phyloP scores from a whole-genome alignment of 2,329 filamentous ascomycete genomes.

The Parastagonospora nodorum region DNA sequence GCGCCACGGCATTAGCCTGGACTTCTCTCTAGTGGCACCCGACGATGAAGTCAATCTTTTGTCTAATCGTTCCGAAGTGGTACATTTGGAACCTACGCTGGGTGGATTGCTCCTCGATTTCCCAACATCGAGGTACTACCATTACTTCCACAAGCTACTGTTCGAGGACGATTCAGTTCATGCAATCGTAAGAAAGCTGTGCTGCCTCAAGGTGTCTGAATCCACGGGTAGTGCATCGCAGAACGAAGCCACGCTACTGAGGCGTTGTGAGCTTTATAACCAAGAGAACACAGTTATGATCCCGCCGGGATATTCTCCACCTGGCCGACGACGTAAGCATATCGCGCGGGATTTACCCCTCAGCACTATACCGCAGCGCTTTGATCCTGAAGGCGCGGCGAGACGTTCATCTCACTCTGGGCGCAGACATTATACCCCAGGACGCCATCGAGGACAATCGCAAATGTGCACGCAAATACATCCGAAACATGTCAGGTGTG shows the following conservation, averaged over 20 bases:
- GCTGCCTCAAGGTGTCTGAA: no score
- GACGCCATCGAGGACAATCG: background rate
- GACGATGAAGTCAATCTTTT: constrained; percentile 1
- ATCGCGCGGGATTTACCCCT: background rate
- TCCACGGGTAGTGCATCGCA: no score
- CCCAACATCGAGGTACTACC: no score
- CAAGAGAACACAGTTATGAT: no score
- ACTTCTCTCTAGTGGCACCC: constrained; percentile 14
- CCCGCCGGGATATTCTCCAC: background rate
- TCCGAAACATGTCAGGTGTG: constrained; percentile 4
- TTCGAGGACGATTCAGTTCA: no score
- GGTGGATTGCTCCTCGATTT: no score
- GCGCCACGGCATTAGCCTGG: constrained; percentile 10
- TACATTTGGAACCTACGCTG: background rate
- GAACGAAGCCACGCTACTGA: no score
- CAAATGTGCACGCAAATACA: constrained; percentile 5
- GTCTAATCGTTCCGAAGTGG: background rate
- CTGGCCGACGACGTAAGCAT: constrained; percentile 5
- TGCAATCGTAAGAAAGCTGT: no score
- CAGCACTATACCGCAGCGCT: background rate
- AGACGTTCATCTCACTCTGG: constrained; percentile 9
- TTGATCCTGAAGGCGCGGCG: constrained; percentile 6
- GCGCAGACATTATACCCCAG: constrained; percentile 8
- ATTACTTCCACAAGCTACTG: no score
- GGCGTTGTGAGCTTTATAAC: no score